Conservation (phyloP, 306 rosid species). For the Prunus mume region DNA sequence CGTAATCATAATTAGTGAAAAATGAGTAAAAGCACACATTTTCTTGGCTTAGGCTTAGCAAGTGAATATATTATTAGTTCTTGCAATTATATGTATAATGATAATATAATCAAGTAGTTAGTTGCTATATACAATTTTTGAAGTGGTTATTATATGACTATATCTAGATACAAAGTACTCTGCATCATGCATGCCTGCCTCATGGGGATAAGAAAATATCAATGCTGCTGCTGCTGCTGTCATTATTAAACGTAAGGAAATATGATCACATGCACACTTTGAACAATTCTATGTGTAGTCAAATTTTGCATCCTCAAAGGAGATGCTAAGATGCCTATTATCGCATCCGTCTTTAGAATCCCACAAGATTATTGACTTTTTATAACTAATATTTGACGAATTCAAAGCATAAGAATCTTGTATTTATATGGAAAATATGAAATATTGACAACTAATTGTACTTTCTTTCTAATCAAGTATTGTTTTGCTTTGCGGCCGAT, state of each 20-base stretch:
- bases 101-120: too few species aligned
- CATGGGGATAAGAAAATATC: too few species aligned
- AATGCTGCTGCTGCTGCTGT: too few species aligned
- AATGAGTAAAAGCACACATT: too few species aligned
- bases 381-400: slow-evolving; percentile 14
- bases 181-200: too few species aligned
- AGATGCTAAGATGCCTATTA: background rate
- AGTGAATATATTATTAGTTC: too few species aligned
- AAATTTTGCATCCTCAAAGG: background rate
- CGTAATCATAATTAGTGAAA: too few species aligned
- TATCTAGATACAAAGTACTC: too few species aligned
- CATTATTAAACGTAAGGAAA: background rate
- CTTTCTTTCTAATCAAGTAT: background rate
- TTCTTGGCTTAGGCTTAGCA: background rate
- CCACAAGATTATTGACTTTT: slow-evolving; percentile 6
- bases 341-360: background rate
- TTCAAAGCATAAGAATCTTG: slow-evolving; percentile 10
- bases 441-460: background rate
- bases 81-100: too few species aligned
- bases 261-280: background rate
- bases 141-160: too few species aligned
- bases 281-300: background rate
- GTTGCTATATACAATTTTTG: too few species aligned
- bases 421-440: background rate
- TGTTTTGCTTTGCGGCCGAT: too few species aligned